Evolutionary conservation across 371 early-diverging fungal species (phyloP).

Genomic region (Mucor indicus): DNA sequence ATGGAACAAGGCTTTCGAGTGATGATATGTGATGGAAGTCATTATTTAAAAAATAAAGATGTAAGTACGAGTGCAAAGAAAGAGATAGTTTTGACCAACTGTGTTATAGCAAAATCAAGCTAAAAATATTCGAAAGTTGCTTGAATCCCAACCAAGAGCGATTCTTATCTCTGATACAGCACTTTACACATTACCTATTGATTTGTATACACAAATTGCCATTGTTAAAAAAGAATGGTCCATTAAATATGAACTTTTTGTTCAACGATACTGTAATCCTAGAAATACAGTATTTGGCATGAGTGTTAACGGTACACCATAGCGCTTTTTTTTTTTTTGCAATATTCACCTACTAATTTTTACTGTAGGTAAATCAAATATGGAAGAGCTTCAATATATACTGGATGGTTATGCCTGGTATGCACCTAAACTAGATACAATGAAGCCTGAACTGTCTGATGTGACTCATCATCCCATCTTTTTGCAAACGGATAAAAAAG

Average conservation of each 20-base stretch:
- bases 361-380: conserved; percentile 1
- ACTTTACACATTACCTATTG: conserved; percentile 57
- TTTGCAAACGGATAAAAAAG: conserved; percentile 6
- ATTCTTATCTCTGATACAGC: conserved; percentile 62
- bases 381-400: conserved; percentile 53
- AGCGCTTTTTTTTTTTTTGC: neutral
- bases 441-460: conserved; percentile 45
- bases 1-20: conserved; percentile 18
- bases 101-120: conserved; percentile 2
- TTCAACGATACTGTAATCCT: conserved; percentile 58
- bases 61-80: conserved; percentile 15
- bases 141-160: conserved; percentile 30
- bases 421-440: conserved; percentile 54
- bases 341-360: neutral
- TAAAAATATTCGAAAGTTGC: conserved; percentile 25
- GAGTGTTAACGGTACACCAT: conserved; percentile 13
- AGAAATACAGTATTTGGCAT: conserved; percentile 23
- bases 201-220: conserved; percentile 58
- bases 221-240: conserved; percentile 40
- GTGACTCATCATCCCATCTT: conserved; percentile 46
- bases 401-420: conserved; percentile 56
- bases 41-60: conserved; percentile 51
- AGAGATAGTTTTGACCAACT: neutral
- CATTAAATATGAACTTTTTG: conserved; percentile 38
- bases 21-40: conserved; percentile 45